Base-by-base conservation (phyloP, 805 yeast genomes). In the Zygoascus flipseniorum region DNA sequence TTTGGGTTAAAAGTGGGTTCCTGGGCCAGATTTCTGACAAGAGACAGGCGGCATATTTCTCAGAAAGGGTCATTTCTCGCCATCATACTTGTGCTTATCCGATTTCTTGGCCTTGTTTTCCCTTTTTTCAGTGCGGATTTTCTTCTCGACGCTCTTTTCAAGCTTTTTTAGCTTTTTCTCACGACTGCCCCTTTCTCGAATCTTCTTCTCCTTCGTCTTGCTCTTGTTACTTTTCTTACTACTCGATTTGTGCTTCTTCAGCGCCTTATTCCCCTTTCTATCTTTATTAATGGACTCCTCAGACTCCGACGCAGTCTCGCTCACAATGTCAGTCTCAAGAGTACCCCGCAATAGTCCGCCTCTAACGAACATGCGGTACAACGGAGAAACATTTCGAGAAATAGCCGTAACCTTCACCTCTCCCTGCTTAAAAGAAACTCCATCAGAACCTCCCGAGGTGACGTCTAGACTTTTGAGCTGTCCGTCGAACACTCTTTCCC, bases 401-500 rank as follows among this genome's bases (percentile, higher is more conserved):
- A 65, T 46, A 8, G 60, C 50, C 78, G 71, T 37, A 73, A 77
- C 48, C 70, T 69, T 6, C 75, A 79, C 1, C 74, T 76, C 80
- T 43, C 77, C 79, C 57, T 80, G 86, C 26, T 73, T 73, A 60
- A 86, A 83, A 8, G 73, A 65, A 0, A 86, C 75, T 1, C 62
- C 68, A 1, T 72, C 72, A 4, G 63, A 65, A 8, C 47, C 49
- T 1, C 65, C 51, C 2, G 37, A 57, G 11, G 59, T 47, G 2
- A 88, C 87, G 54, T 86, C 89, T 50, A 93, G 67, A 8, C 81
- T 78, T 64, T 88, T 87, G 58, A 92, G 75, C 59, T 89, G 97
- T 1, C 97, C 97, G 68, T 92, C 97, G 71, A 93, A 93, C 46
- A 92, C 74, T 58, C 87, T 77, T 60, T 92, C 99, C 99, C 99